These are phyloP conservation scores for Leccinum subgranulosum DNA, from an alignment of 768 basidiomycete genomes.

Conservation along the genomic window DNA sequence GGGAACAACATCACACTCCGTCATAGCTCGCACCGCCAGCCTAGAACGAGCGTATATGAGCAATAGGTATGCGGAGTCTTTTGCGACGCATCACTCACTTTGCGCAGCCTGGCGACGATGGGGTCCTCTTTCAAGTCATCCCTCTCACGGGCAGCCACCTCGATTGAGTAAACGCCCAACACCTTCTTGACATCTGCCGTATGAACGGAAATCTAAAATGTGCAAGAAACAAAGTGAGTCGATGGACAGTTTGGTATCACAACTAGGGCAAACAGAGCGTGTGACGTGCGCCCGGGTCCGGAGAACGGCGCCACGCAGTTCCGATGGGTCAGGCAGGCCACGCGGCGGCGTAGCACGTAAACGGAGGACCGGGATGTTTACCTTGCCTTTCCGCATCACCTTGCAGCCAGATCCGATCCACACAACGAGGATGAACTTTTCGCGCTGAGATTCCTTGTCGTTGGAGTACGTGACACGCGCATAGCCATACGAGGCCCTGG, in stretches of 20 bases:
- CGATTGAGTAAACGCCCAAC: constrained; percentile 77
- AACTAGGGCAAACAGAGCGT: constrained; percentile 24
- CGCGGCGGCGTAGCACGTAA: constrained; percentile 15
- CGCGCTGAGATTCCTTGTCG: constrained; percentile 80
- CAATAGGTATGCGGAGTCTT: background rate
- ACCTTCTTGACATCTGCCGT: constrained; percentile 82
- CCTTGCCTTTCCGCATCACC: constrained; percentile 92
- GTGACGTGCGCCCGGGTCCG: constrained; percentile 16
- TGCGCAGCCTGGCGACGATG: constrained; percentile 76
- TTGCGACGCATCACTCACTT: constrained; percentile 49
- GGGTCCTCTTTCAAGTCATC: constrained; percentile 87
- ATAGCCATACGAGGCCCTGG: constrained; percentile 82
- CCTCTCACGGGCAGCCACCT: constrained; percentile 79
- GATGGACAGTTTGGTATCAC: constrained; percentile 25
- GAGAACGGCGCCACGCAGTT: constrained; percentile 5
- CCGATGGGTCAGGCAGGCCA: constrained; percentile 14
- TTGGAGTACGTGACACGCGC: constrained; percentile 81
- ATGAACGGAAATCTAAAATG: constrained; percentile 83
- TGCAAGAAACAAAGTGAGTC: constrained; percentile 22
- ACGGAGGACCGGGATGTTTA: constrained; percentile 32
- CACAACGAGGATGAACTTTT: constrained; percentile 84
- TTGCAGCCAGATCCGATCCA: constrained; percentile 85
- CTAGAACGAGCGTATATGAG: constrained; percentile 36
- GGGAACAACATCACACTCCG: constrained; percentile 51
- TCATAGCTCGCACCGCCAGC: constrained; percentile 90